Conservation (phyloP, 2,329 filamentous ascomycete species). For the Fusarium sp. region DNA sequence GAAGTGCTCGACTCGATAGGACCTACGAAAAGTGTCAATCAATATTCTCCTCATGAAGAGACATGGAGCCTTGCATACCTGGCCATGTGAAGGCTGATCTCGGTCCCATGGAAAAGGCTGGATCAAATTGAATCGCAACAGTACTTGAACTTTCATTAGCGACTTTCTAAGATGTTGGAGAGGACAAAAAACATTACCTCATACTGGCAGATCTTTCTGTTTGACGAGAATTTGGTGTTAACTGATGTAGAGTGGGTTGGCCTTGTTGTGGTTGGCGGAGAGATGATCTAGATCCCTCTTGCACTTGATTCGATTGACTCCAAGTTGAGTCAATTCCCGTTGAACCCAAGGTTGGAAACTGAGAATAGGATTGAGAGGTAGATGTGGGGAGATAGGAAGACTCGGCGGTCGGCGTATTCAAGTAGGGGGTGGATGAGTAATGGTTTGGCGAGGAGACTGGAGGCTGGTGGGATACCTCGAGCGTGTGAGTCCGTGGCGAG, state of each 20-base stretch:
- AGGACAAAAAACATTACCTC: slow-evolving; percentile 38
- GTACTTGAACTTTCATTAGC: slow-evolving; percentile 54
- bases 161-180: background rate
- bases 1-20: slow-evolving; percentile 55
- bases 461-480: slow-evolving; percentile 40
- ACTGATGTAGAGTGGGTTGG: slow-evolving; percentile 26
- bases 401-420: slow-evolving; percentile 44
- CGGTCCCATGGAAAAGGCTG: slow-evolving; percentile 66
- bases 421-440: slow-evolving; percentile 45
- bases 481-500: slow-evolving; percentile 45
- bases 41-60: background rate
- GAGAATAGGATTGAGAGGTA: slow-evolving; percentile 46
- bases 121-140: slow-evolving; percentile 67
- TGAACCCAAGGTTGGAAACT: slow-evolving; percentile 44
- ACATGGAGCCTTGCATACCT: slow-evolving; percentile 52
- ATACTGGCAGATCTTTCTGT: slow-evolving; percentile 38
- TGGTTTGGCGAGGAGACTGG: slow-evolving; percentile 44
- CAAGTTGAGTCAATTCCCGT: slow-evolving; percentile 43
- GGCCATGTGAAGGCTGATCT: slow-evolving; percentile 68
- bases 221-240: slow-evolving; percentile 28
- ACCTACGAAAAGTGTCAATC: slow-evolving; percentile 38
- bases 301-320: slow-evolving; percentile 41
- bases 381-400: slow-evolving; percentile 47
- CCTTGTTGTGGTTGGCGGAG: slow-evolving; percentile 36
- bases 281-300: slow-evolving; percentile 38